Evolutionary conservation across 164 flowering plant genomes (phyloP).

Genomic region (Umbellularia californica): DNA sequence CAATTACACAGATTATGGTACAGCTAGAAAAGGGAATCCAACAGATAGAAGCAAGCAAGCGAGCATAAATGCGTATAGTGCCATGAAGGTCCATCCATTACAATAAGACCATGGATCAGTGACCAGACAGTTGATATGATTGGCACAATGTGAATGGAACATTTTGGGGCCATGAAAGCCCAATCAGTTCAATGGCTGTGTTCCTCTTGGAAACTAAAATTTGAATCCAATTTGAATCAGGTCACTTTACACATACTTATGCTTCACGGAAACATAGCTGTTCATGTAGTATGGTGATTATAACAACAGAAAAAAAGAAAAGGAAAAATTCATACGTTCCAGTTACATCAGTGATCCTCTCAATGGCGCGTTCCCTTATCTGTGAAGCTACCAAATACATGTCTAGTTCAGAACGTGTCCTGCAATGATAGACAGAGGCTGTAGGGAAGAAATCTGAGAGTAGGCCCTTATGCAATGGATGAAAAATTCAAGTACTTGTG

Average conservation of each 20-base stretch:
- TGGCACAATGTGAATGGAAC: neutral
- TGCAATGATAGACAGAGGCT: conserved; percentile 63
- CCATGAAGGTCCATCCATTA: too few species aligned
- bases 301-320: neutral
- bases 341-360: conserved; percentile 76
- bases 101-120: neutral
- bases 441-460: conserved; percentile 54
- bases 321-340: conserved; percentile 69
- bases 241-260: neutral
- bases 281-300: neutral
- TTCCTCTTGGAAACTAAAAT: neutral
- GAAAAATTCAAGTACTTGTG: neutral
- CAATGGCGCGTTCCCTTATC: conserved; percentile 83
- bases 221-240: neutral
- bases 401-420: conserved; percentile 89
- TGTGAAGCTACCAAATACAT: conserved; percentile 85
- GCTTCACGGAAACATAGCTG: neutral
- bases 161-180: neutral
- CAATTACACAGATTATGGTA: neutral
- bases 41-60: neutral
- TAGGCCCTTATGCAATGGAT: conserved; percentile 26
- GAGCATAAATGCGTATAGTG: neutral
- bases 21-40: neutral
- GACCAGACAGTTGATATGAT: neutral
- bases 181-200: neutral